Conservation (phyloP, 2,329 filamentous ascomycete species). For the Cladophialophora psammophila region DNA sequence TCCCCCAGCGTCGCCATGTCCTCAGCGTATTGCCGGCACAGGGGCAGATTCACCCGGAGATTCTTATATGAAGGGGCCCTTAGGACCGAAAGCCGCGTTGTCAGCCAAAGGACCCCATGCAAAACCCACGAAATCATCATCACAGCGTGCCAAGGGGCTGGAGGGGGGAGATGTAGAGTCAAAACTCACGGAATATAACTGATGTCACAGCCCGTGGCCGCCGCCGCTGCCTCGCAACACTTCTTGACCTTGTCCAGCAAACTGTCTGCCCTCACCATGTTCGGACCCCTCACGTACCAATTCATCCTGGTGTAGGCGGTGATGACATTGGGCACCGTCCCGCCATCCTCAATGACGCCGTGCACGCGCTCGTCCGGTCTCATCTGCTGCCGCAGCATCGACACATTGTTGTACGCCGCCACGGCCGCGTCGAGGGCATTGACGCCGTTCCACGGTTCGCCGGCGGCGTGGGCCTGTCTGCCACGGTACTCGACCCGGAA, state of each 20-base stretch:
- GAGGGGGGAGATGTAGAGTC: slow-evolving; percentile 56
- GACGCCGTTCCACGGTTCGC: slow-evolving; percentile 64
- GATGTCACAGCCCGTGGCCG: slow-evolving; percentile 46
- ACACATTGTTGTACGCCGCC: slow-evolving; percentile 54
- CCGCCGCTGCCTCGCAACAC: slow-evolving; percentile 47
- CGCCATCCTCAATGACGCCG: slow-evolving; percentile 62
- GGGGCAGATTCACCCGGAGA: slow-evolving; percentile 45
- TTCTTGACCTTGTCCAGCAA: slow-evolving; percentile 44
- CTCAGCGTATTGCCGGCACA: slow-evolving; percentile 52
- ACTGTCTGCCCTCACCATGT: slow-evolving; percentile 51
- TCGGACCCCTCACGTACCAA: slow-evolving; percentile 56
- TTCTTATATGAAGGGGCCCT: slow-evolving; percentile 28
- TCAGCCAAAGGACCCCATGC: slow-evolving; percentile 34
- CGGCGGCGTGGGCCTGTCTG: slow-evolving; percentile 63
- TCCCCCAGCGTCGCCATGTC: slow-evolving; percentile 54
- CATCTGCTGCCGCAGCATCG: slow-evolving; percentile 63
- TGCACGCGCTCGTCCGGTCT: slow-evolving; percentile 61
- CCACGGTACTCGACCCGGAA: slow-evolving; percentile 55
- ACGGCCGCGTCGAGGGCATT: slow-evolving; percentile 67
- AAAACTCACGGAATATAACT: slow-evolving; percentile 37
- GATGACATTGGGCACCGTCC: slow-evolving; percentile 63
- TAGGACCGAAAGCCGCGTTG: not conserved
- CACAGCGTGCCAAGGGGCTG: no score
- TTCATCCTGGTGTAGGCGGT: slow-evolving; percentile 58
- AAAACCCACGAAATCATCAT: no score